phyloP scores from a whole-genome alignment of 371 early-diverging fungal genomes.

The Haplosporangium sp. region DNA sequence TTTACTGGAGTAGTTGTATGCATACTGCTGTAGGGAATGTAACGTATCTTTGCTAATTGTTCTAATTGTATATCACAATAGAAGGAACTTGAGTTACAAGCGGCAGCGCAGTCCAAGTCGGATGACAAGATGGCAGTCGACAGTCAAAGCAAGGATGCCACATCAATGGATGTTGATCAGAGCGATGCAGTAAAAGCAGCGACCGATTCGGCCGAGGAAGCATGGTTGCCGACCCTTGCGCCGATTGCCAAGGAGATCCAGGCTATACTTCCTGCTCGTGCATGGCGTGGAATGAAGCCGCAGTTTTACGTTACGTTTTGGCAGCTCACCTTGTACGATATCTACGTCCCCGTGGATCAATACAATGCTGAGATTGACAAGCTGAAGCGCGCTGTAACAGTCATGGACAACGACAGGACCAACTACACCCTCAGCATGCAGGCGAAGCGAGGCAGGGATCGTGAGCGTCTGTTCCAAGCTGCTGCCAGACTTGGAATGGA shows the following conservation, averaged over 20 bases:
- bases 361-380: conserved; percentile 78
- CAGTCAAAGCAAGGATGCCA: background rate
- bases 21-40: background rate
- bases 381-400: conserved; percentile 60
- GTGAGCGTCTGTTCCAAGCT: conserved; percentile 49
- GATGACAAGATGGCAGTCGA: conserved; percentile 5
- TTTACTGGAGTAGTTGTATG: background rate
- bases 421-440: conserved; percentile 25
- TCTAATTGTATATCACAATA: background rate
- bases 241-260: conserved; percentile 56
- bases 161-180: conserved; percentile 8
- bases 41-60: background rate
- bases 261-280: conserved; percentile 50
- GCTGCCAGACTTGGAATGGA: conserved; percentile 54
- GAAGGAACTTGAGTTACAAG: conserved; percentile 13
- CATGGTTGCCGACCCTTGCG: conserved; percentile 51
- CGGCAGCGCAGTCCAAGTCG: background rate
- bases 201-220: background rate
- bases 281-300: conserved; percentile 63
- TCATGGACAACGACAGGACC: conserved; percentile 54
- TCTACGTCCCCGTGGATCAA: conserved; percentile 76
- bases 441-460: conserved; percentile 57
- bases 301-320: conserved; percentile 89
- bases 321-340: conserved; percentile 86
- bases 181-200: background rate